These are phyloP conservation scores for Phytophthora hybrid DNA, from an alignment of 352 stramenopile species.

Conservation along the genomic window DNA sequence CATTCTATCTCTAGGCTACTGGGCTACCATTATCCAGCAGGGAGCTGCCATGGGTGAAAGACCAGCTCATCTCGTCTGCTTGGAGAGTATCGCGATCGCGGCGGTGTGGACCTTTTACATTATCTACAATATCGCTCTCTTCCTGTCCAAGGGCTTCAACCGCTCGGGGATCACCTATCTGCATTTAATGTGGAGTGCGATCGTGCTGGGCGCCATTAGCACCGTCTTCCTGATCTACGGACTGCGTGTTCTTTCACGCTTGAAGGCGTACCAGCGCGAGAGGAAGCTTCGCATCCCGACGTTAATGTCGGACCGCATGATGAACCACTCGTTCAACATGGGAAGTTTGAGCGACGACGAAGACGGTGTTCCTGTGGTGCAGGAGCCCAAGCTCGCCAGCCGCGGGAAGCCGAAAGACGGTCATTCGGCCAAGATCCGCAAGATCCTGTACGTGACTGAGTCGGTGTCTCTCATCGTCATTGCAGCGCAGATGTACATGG, in stretches of 20 bases:
- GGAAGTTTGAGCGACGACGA: slow-evolving; percentile 38
- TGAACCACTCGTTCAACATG: slow-evolving; percentile 49
- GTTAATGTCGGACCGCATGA: slow-evolving; percentile 33
- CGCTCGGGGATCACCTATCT: slow-evolving; percentile 39
- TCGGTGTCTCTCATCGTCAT: slow-evolving; percentile 40
- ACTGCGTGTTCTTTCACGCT: slow-evolving; percentile 39
- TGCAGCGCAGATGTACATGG: slow-evolving; percentile 59
- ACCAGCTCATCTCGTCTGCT: slow-evolving; percentile 33
- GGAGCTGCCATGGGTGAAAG: slow-evolving; percentile 32
- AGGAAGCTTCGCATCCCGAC: slow-evolving; percentile 37
- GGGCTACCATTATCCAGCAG: slow-evolving; percentile 49
- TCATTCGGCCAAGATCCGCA: slow-evolving; percentile 45
- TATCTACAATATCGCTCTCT: slow-evolving; percentile 40
- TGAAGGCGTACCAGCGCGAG: slow-evolving; percentile 37
- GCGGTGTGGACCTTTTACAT: slow-evolving; percentile 53
- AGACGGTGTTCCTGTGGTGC: slow-evolving; percentile 36
- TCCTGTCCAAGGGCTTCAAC: slow-evolving; percentile 53
- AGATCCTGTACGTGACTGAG: slow-evolving; percentile 42
- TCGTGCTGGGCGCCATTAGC: slow-evolving; percentile 51
- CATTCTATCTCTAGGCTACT: slow-evolving; percentile 49
- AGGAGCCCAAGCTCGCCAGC: slow-evolving; percentile 30
- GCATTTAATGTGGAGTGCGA: slow-evolving; percentile 43
- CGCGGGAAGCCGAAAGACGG: slow-evolving; percentile 27
- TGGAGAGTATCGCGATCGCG: slow-evolving; percentile 41
- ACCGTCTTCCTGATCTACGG: slow-evolving; percentile 50